Conservation (phyloP, 2,329 filamentous ascomycete genomes). For the Exutisphaerella laricina region DNA sequence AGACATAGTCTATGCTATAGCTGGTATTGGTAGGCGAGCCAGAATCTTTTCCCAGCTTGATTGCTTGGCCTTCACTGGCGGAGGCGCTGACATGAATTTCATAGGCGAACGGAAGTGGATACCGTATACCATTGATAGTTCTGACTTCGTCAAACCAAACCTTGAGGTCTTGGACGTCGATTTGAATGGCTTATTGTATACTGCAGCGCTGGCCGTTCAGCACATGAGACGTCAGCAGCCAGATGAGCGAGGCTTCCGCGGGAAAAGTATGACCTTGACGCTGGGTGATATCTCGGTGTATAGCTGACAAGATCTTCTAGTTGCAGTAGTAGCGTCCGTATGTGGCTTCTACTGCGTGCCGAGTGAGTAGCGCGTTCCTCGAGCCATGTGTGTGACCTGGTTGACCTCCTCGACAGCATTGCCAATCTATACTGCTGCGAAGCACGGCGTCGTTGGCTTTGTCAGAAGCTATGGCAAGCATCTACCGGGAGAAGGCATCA, state of each 20-base stretch:
- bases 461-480: constrained; percentile 40
- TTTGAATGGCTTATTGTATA: constrained; percentile 41
- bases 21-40: no score
- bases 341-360: constrained; percentile 42
- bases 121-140: constrained; percentile 20
- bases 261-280: constrained; percentile 34
- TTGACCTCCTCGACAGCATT: constrained; percentile 24
- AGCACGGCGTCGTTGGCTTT: constrained; percentile 38
- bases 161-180: constrained; percentile 38
- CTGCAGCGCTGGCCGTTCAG: constrained; percentile 39
- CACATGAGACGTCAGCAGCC: constrained; percentile 40
- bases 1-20: constrained; percentile 39
- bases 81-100: no score
- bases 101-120: constrained; percentile 39
- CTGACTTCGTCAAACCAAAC: constrained; percentile 37
- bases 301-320: constrained; percentile 9
- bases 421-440: constrained; percentile 42
- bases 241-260: constrained; percentile 32
- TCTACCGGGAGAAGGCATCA: constrained; percentile 37
- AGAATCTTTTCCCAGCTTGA: no score
- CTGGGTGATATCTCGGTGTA: not conserved
- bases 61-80: constrained; percentile 22
- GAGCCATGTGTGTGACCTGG: not conserved
- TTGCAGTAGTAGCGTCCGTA: constrained; percentile 35
- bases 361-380: constrained; percentile 18